Base-by-base conservation (phyloP, 2,329 filamentous ascomycete species). In the Huntiella abstrusa region DNA sequence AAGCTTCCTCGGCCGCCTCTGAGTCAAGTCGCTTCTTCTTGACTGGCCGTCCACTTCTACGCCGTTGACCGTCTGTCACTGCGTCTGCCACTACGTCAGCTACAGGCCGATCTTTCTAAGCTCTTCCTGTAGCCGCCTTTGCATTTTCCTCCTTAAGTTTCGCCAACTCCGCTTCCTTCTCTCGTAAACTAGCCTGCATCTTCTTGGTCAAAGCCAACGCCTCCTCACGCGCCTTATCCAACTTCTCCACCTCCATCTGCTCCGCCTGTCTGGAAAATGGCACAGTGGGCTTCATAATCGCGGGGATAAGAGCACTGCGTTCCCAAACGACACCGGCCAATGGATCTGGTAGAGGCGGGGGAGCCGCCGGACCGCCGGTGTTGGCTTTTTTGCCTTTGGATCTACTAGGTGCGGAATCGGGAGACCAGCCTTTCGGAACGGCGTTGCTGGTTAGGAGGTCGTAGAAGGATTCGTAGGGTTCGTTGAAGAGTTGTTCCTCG, bases 401-500 rank as follows among this genome's bases (percentile, higher is more conserved):
- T 53, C 73, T 75, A 16, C 41, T 45, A 15, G 49, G 33, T 12
- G 45, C 19, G 47, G 34, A 51, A 43, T 43, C 55, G 41, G 41
- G 59, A 51, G 52, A 60, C 57, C 57, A 66, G 52, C 62, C 63
- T 52, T 64, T 67, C 43, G 68, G 66, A 4, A 69, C 74, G 19
- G 77, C 75, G 51, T 83, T 83, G 4, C 72, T 70, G 2, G 86
- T 96, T 51, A 98, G 68, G 22, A 84, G 69, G 52, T 93, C 84
- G 63, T 84, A 95, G 57, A 98, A 88, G 40, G 82, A 75, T 61
- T 94, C 84, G 55, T 86, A 91, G 0, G 91, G 91, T 62, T 98
- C 91, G 64, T 94, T 96, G 70, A 98, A 98, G 43, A 96, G 73
- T 53, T 96, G 81, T 57, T 94, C 86, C 61, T 98, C 91, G 58